Conservation (phyloP, 306 rosid species). For the Corylus avellana region DNA sequence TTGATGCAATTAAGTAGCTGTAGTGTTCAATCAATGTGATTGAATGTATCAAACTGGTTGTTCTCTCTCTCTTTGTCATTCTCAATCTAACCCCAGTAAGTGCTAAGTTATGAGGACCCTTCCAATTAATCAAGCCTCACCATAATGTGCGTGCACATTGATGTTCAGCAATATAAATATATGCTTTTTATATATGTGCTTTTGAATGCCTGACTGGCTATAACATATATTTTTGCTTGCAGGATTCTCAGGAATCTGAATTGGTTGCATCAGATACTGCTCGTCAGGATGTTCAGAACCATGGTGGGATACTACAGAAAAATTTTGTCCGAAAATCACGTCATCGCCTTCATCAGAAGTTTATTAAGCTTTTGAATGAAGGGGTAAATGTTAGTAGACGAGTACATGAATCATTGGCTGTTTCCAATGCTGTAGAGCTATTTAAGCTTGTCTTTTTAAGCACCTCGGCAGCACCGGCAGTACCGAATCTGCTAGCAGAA, state of each 20-base stretch:
- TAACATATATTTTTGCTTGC: slow-evolving; percentile 26
- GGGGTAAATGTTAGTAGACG: slow-evolving; percentile 53
- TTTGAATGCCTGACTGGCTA: slow-evolving; percentile 27
- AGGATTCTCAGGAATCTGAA: slow-evolving; percentile 59
- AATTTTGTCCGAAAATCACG: slow-evolving; percentile 44
- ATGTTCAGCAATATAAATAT: background rate
- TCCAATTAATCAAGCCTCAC: background rate
- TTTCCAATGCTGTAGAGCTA: slow-evolving; percentile 92
- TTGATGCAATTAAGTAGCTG: slow-evolving; percentile 13
- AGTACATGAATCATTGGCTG: slow-evolving; percentile 77
- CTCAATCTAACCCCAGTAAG: background rate
- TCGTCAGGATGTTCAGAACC: slow-evolving; percentile 47
- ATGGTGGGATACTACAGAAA: slow-evolving; percentile 35
- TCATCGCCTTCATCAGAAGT: slow-evolving; percentile 55
- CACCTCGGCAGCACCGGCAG: slow-evolving; percentile 62
- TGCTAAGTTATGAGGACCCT: background rate
- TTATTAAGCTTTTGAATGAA: slow-evolving; percentile 55
- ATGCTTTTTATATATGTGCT: slow-evolving; percentile 7
- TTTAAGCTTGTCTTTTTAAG: slow-evolving; percentile 93
- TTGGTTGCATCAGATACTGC: slow-evolving; percentile 38
- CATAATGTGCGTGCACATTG: background rate
- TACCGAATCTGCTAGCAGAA: slow-evolving; percentile 72
- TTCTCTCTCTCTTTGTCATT: background rate
- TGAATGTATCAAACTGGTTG: background rate
- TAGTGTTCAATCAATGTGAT: slow-evolving; percentile 25